A percentile compares a stretch with the other conserved stretches of the same genome.
phyloP scores from a whole-genome alignment of 345 rosid genomes.

The Dimocarpus longan region DNA sequence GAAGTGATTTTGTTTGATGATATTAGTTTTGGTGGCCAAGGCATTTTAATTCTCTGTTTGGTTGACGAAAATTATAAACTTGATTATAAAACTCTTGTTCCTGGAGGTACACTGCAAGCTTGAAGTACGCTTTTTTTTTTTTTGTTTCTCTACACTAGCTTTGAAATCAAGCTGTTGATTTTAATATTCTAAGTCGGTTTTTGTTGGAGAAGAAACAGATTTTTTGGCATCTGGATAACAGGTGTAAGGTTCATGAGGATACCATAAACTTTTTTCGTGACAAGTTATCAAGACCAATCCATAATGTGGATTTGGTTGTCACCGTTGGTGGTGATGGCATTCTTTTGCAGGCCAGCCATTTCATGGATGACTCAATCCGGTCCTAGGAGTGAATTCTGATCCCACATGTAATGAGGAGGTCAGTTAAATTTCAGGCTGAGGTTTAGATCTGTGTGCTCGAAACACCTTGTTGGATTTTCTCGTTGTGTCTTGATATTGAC shows the following conservation, averaged over 20 bases:
- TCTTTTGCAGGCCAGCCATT: slow-evolving; percentile 91
- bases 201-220: slow-evolving; percentile 35
- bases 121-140: too few relatives aligned
- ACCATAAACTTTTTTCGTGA: slow-evolving; percentile 63
- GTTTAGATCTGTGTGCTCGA: not conserved
- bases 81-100: too few relatives aligned
- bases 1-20: not conserved
- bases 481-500: not conserved
- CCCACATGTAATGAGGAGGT: slow-evolving; percentile 87
- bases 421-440: slow-evolving; percentile 8
- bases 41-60: not conserved
- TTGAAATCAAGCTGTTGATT: slow-evolving; percentile 1
- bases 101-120: too few relatives aligned
- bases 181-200: not conserved
- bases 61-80: too few relatives aligned
- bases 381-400: slow-evolving; percentile 88
- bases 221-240: slow-evolving; percentile 60
- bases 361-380: slow-evolving; percentile 67
- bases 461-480: not conserved
- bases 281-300: slow-evolving; percentile 50
- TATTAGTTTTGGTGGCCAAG: not conserved
- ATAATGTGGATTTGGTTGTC: slow-evolving; percentile 77
- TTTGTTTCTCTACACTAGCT: not conserved
- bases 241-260: slow-evolving; percentile 70
- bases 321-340: slow-evolving; percentile 97